These are phyloP conservation scores for Backusella tuberculispora DNA, from an alignment of 192 early-diverging fungal genomes.

Conservation along the genomic window DNA sequence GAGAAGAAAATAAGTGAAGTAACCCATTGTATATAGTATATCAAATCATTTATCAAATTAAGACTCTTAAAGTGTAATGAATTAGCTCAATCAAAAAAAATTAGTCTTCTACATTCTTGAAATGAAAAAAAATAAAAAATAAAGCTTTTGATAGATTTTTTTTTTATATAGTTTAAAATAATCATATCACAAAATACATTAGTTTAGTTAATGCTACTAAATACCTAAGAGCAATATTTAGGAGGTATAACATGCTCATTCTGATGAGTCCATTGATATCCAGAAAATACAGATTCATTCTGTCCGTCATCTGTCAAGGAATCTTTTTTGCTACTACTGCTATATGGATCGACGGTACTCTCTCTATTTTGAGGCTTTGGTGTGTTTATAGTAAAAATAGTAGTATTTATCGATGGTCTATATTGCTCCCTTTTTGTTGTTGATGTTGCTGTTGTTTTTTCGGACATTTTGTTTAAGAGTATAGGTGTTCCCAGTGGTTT, in stretches of 20 bases:
- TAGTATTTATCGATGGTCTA: background rate
- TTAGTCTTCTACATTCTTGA: too few species aligned
- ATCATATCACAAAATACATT: background rate
- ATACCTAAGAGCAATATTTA: background rate
- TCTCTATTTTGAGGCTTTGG: background rate
- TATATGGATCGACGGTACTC: background rate
- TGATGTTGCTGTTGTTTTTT: background rate
- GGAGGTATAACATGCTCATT: constrained; percentile 1
- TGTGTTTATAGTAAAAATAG: background rate
- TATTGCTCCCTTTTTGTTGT: background rate
- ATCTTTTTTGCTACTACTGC: background rate
- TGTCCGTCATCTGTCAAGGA: background rate
- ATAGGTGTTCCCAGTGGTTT: background rate
- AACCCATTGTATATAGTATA: too few species aligned
- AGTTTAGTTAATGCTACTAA: background rate
- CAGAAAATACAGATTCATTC: background rate
- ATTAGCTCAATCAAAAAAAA: too few species aligned
- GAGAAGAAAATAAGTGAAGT: too few species aligned
- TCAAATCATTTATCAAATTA: too few species aligned
- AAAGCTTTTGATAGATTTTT: too few species aligned
- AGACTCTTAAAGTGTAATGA: too few species aligned
- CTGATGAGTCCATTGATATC: constrained; percentile 4
- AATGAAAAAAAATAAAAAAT: too few species aligned
- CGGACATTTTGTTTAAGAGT: background rate
- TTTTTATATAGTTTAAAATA: background rate